Evolutionary conservation across 2,329 filamentous ascomycete genomes (phyloP).

Genomic region (Dryadomyces sulphureus): DNA sequence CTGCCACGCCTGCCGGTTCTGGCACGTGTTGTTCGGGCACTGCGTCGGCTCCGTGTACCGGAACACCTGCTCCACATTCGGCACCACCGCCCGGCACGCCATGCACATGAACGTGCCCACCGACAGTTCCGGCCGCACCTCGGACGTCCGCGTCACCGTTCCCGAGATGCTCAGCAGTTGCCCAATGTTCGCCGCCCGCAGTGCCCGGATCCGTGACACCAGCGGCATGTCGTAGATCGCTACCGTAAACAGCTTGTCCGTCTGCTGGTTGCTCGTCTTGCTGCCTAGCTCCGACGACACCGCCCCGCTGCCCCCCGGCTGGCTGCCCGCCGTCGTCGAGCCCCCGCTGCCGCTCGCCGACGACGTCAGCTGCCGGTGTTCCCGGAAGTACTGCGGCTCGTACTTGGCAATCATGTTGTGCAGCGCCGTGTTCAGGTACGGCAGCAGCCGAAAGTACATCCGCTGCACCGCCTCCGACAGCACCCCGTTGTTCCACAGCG

Average conservation of each 20-base stretch:
- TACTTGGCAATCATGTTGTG: slow-evolving; percentile 92
- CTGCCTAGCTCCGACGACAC: slow-evolving; percentile 49
- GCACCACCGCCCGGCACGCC: slow-evolving; percentile 66
- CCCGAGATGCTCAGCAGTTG: slow-evolving; percentile 91
- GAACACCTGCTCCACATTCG: slow-evolving; percentile 94
- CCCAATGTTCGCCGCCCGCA: slow-evolving; percentile 82
- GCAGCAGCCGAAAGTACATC: slow-evolving; percentile 89
- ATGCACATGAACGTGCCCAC: slow-evolving; percentile 88
- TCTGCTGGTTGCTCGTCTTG: slow-evolving; percentile 82
- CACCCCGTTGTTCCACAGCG: slow-evolving; percentile 60
- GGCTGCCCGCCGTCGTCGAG: slow-evolving; percentile 52
- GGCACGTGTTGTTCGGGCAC: slow-evolving; percentile 77
- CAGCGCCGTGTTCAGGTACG: slow-evolving; percentile 75
- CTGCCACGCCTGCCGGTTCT: slow-evolving; percentile 85
- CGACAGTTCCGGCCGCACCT: slow-evolving; percentile 87
- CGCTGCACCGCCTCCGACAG: slow-evolving; percentile 75
- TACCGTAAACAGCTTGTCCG: slow-evolving; percentile 86
- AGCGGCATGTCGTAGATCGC: slow-evolving; percentile 89
- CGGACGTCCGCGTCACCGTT: slow-evolving; percentile 90
- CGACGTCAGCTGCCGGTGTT: slow-evolving; percentile 73
- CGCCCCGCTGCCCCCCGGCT: slow-evolving; percentile 39
- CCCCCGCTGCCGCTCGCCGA: slow-evolving; percentile 30
- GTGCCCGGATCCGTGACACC: slow-evolving; percentile 69
- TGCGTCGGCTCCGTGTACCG: slow-evolving; percentile 93
- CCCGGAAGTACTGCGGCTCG: slow-evolving; percentile 84